Percentiles rank a stretch among this genome's conserved stretches.
Conservation (phyloP, 305 asterid species). For the Petunia hybrid region DNA sequence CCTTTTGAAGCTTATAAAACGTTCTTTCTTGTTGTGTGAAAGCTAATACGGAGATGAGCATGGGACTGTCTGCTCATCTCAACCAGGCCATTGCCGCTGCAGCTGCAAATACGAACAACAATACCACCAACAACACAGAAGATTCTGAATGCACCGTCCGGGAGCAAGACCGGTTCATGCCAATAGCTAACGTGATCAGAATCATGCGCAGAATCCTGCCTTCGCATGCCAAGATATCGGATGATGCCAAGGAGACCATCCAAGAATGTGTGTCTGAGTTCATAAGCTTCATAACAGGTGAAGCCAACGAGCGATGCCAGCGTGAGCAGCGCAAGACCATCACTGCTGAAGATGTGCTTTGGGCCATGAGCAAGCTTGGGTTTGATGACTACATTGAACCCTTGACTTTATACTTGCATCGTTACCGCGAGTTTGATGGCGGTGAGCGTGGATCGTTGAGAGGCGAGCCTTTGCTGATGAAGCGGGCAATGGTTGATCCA, state of each 20-base stretch:
- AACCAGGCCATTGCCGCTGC: neutral
- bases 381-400: conserved; percentile 73
- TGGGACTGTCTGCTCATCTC: conserved; percentile 49
- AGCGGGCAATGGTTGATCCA: conserved; percentile 36
- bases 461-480: conserved; percentile 64
- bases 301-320: conserved; percentile 81
- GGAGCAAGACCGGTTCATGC: conserved; percentile 66
- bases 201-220: conserved; percentile 77
- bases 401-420: conserved; percentile 64
- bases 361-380: conserved; percentile 81
- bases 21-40: conserved; percentile 30
- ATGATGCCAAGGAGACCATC: conserved; percentile 73
- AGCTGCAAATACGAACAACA: conserved; percentile 37
- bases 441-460: conserved; percentile 64
- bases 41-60: conserved; percentile 46
- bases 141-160: conserved; percentile 55
- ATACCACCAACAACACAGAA: conserved; percentile 27
- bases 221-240: conserved; percentile 72
- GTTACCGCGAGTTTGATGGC: conserved; percentile 71
- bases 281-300: conserved; percentile 75
- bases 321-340: conserved; percentile 78
- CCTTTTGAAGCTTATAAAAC: neutral
- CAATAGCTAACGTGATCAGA: conserved; percentile 68
- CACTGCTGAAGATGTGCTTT: conserved; percentile 71
- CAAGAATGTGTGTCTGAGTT: conserved; percentile 81